A percentile compares a stretch with the other conserved stretches of the same genome.
Evolutionary conservation across 192 early-diverging fungal species (phyloP).

Genomic region (Borealophlyctis nickersoniae): DNA sequence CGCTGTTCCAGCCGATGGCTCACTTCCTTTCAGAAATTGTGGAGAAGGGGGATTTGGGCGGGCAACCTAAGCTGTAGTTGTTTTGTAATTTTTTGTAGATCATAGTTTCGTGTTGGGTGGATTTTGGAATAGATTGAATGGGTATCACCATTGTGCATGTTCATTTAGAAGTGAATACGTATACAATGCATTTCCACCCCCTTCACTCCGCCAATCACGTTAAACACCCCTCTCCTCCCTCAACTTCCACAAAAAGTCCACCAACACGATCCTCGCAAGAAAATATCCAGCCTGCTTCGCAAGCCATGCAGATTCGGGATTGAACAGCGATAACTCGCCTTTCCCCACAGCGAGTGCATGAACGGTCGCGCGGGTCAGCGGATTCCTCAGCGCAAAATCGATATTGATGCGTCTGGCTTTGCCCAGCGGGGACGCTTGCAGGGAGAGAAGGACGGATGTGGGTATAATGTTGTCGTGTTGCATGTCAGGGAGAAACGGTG

Average conservation of each 20-base stretch:
- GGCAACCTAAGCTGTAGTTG: constrained; percentile 15
- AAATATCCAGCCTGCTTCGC: constrained; percentile 3
- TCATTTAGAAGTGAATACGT: too few species aligned
- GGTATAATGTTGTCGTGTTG: background rate
- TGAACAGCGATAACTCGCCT: background rate
- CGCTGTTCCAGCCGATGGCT: constrained; percentile 28
- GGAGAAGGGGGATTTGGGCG: constrained; percentile 40
- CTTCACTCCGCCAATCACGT: too few species aligned
- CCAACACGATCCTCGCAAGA: constrained; percentile 5
- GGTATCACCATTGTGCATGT: too few species aligned
- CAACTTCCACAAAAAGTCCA: too few species aligned
- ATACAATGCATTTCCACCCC: too few species aligned
- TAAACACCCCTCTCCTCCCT: too few species aligned
- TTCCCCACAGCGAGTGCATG: constrained; percentile 13
- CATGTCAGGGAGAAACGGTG: background rate
- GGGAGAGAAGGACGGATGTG: background rate
- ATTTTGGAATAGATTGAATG: too few species aligned
- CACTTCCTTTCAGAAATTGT: constrained; percentile 60
- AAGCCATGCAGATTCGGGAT: background rate
- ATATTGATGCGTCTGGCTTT: constrained; percentile 3
- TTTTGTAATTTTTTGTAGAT: too few species aligned
- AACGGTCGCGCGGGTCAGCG: background rate
- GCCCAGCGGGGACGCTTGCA: background rate
- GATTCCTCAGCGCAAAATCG: constrained; percentile 2
- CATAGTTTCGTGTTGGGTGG: too few species aligned